Percentiles rank a stretch among this genome's conserved stretches.
Conservation (phyloP, 306 rosid genomes). For the Notholithocarpus densiflorus region DNA sequence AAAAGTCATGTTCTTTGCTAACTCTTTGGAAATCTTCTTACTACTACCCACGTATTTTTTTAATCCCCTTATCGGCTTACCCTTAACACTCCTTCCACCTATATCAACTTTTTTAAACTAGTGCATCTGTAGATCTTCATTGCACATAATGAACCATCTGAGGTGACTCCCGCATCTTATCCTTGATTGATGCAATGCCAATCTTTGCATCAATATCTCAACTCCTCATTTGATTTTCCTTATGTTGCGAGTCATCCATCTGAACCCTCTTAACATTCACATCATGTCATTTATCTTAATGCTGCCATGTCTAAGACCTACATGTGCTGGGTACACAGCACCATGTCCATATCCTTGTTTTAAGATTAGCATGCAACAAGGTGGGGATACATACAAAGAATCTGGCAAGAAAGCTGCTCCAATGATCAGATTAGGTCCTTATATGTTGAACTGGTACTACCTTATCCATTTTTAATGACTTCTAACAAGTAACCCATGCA, state of each 20-base stretch:
- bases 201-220: neutral
- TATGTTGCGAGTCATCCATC: neutral
- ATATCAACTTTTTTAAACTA: neutral
- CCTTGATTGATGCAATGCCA: neutral
- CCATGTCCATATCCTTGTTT: neutral
- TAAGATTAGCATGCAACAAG: neutral
- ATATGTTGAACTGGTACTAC: neutral
- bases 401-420: neutral
- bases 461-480: neutral
- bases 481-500: neutral
- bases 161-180: neutral
- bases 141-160: neutral
- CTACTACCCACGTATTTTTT: neutral
- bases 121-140: neutral
- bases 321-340: neutral
- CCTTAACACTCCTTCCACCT: neutral
- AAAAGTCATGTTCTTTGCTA: neutral
- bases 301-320: neutral
- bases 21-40: neutral
- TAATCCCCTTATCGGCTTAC: neutral
- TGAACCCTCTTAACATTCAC: neutral
- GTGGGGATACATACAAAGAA: neutral
- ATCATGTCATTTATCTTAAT: neutral
- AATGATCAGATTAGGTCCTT: neutral
- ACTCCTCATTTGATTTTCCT: neutral